These are phyloP conservation scores for Coemansia sp. DNA, from an alignment of 192 early-diverging fungal species.

Conservation along the genomic window DNA sequence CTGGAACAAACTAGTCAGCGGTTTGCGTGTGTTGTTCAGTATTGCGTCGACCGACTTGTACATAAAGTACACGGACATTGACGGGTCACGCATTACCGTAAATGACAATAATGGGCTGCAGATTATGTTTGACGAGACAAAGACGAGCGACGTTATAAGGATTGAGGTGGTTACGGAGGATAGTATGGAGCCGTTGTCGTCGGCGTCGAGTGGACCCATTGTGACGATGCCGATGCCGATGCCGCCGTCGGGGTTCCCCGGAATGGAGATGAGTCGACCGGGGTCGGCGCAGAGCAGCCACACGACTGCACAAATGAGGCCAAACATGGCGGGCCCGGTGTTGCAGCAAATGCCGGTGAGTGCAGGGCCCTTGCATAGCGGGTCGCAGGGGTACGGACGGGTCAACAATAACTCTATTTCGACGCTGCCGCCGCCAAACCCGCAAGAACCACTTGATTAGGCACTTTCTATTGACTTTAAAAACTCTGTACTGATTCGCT, in stretches of 20 bases:
- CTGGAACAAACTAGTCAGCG: conserved; percentile 40
- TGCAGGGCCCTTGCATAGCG: conserved; percentile 14
- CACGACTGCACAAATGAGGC: conserved; percentile 6
- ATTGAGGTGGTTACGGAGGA: conserved; percentile 33
- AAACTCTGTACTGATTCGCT: background rate
- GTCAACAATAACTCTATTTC: conserved; percentile 22
- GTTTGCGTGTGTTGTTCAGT: conserved; percentile 43
- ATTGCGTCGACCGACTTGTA: conserved; percentile 27
- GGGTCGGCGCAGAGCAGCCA: conserved; percentile 31
- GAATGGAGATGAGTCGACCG: conserved; percentile 33
- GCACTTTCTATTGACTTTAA: background rate
- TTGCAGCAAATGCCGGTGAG: conserved; percentile 15
- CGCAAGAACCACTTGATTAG: conserved; percentile 40
- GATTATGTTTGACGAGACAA: conserved; percentile 51
- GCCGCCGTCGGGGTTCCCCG: conserved; percentile 45
- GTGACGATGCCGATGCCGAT: conserved; percentile 40
- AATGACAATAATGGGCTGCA: conserved; percentile 44
- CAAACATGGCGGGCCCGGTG: conserved; percentile 21
- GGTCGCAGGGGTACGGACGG: conserved; percentile 20
- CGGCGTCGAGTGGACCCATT: background rate
- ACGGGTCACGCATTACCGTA: conserved; percentile 40
- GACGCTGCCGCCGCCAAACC: conserved; percentile 36
- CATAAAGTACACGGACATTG: conserved; percentile 38
- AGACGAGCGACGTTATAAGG: conserved; percentile 27
- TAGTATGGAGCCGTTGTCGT: conserved; percentile 5